These are phyloP conservation scores for Stephanodiscus minutulus DNA, from an alignment of 108 stramenopile genomes.

Conservation along the genomic window DNA sequence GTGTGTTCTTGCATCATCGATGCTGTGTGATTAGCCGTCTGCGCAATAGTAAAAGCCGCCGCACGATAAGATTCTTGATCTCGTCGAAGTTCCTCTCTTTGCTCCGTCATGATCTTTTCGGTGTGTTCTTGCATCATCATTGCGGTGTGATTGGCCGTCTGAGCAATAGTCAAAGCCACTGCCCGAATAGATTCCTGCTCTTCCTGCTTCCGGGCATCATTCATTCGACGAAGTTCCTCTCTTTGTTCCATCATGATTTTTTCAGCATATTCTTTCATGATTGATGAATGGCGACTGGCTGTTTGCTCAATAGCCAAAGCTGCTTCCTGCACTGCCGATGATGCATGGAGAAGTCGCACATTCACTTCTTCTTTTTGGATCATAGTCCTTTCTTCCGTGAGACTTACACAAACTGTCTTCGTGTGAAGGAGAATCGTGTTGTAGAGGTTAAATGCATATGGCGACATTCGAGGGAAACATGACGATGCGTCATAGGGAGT, in stretches of 20 bases:
- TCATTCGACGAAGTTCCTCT: background rate
- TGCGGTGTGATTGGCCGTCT: background rate
- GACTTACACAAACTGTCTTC: constrained; percentile 19
- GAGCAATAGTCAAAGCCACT: background rate
- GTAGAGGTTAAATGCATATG: constrained; percentile 34
- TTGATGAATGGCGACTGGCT: background rate
- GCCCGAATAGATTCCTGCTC: background rate
- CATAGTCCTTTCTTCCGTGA: constrained; percentile 33
- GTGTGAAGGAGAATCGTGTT: constrained; percentile 37
- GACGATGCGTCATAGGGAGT: constrained; percentile 26
- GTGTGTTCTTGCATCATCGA: background rate
- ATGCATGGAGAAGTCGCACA: constrained; percentile 19
- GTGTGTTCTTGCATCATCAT: background rate
- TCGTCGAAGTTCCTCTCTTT: background rate
- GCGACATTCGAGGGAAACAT: constrained; percentile 38
- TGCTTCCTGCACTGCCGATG: constrained; percentile 25
- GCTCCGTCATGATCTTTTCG: constrained; percentile 2
- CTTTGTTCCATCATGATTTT: constrained; percentile 19
- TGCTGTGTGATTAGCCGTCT: constrained; percentile 4
- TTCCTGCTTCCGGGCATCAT: constrained; percentile 6
- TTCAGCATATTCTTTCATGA: constrained; percentile 13
- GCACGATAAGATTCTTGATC: constrained; percentile 7
- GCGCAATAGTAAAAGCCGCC: constrained; percentile 8
- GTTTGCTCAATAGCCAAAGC: constrained; percentile 7
- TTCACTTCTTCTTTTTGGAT: constrained; percentile 42